Percentiles rank a stretch among this genome's conserved stretches.
Conservation (phyloP, 306 rosid genomes). For the Cucurbita argyrosperma region DNA sequence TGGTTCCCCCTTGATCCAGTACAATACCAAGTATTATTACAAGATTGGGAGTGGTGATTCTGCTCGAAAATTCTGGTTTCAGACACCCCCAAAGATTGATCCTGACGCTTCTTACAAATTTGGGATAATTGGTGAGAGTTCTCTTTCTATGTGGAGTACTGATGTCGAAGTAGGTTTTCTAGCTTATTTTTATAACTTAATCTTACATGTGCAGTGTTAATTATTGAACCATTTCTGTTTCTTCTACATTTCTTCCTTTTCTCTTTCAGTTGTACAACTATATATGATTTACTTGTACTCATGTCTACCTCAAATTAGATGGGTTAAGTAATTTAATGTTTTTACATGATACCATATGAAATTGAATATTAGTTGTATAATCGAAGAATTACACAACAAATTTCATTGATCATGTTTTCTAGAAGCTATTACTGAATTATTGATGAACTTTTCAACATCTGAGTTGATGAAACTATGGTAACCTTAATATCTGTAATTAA, state of each 20-base stretch:
- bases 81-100: conserved; percentile 58
- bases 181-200: background rate
- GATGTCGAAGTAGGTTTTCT: background rate
- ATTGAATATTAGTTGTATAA: background rate
- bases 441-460: background rate
- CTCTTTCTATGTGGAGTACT: background rate
- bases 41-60: conserved; percentile 72
- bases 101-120: conserved; percentile 71
- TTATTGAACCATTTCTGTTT: background rate
- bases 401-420: background rate
- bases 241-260: background rate
- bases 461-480: background rate
- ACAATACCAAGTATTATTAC: conserved; percentile 69
- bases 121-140: conserved; percentile 68
- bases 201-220: background rate
- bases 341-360: background rate
- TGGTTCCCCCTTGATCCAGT: conserved; percentile 35
- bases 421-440: background rate
- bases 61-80: conserved; percentile 77
- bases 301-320: background rate
- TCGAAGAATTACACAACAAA: background rate
- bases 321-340: background rate
- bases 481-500: background rate
- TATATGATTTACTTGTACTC: background rate
- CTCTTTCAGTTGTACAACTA: background rate